Evolutionary conservation across 2,329 filamentous ascomycete species (phyloP).

Genomic region (Setomelanomma holmii): DNA sequence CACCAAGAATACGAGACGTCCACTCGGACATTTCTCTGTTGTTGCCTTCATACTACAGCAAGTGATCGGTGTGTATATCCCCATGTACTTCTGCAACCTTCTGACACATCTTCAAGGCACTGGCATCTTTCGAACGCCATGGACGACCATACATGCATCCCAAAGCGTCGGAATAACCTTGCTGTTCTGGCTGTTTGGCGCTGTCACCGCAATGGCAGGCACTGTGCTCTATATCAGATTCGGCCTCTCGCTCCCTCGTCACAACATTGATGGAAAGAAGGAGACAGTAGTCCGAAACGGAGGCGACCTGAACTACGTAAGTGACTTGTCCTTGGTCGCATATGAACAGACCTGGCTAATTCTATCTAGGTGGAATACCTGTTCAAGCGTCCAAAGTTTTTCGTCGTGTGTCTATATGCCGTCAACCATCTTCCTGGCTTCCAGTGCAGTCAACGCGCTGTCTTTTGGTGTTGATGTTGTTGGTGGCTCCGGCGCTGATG

Average conservation of each 20-base stretch:
- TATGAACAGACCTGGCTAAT: constrained; percentile 9
- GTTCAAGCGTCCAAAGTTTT: constrained; percentile 18
- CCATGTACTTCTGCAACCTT: not conserved
- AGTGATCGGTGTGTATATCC: constrained; percentile 14
- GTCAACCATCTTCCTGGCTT: constrained; percentile 16
- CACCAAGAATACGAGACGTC: constrained; percentile 16
- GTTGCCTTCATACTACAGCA: constrained; percentile 21
- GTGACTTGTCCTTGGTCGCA: not conserved
- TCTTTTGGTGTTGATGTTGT: constrained; percentile 14
- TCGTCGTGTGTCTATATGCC: constrained; percentile 15
- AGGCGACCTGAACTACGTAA: constrained; percentile 29
- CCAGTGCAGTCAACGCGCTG: constrained; percentile 11
- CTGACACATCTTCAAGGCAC: constrained; percentile 10
- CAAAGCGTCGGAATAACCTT: constrained; percentile 23
- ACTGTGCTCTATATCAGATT: constrained; percentile 26
- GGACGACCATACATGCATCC: constrained; percentile 21
- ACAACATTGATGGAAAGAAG: constrained; percentile 21
- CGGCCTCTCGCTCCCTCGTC: constrained; percentile 24
- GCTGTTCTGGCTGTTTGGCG: constrained; percentile 21
- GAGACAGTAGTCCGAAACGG: constrained; percentile 27
- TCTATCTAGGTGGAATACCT: constrained; percentile 7
- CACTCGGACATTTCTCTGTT: constrained; percentile 18
- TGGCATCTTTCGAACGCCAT: constrained; percentile 26
- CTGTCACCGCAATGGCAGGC: constrained; percentile 19
- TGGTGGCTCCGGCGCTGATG: not conserved